Conservation (phyloP, 2,329 filamentous ascomycete genomes). For the Fusarium sp. region DNA sequence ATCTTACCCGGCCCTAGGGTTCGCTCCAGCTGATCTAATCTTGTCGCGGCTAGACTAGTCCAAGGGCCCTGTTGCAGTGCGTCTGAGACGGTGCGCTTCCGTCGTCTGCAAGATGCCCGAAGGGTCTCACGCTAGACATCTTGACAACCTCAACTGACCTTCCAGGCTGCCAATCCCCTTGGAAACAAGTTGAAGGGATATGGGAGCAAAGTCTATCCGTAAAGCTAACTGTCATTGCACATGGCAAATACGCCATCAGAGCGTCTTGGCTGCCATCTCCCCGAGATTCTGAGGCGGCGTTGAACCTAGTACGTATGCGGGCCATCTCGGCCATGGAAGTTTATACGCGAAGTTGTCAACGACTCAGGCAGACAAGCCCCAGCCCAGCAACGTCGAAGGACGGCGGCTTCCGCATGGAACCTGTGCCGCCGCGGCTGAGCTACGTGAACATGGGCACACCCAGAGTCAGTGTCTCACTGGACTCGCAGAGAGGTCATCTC, state of each 20-base stretch:
- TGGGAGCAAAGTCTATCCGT: slow-evolving; percentile 1
- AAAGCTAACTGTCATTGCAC: slow-evolving; percentile 3
- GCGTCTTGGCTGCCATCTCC: background rate
- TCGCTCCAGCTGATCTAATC: slow-evolving; percentile 9
- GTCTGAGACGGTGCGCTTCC: slow-evolving; percentile 5
- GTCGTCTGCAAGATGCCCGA: slow-evolving; percentile 22
- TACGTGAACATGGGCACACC: background rate
- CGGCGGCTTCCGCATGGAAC: background rate
- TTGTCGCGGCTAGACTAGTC: slow-evolving; percentile 1
- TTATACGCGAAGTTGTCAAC: background rate
- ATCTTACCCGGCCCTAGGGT: slow-evolving; percentile 2
- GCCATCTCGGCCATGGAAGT: background rate
- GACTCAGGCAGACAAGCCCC: background rate
- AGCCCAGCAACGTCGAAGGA: background rate
- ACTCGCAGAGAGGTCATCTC: background rate
- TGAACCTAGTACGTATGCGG: background rate
- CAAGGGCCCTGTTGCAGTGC: slow-evolving; percentile 17
- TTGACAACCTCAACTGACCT: background rate
- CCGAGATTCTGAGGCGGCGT: background rate
- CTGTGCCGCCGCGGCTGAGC: background rate
- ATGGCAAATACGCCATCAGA: background rate
- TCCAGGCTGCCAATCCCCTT: background rate
- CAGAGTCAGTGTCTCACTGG: background rate
- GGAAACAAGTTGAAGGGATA: background rate
- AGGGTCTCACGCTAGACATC: slow-evolving; percentile 4